Evolutionary conservation across 2,329 filamentous ascomycete genomes (phyloP), one percentile per base, ranked within the genome.

Genomic region (Sporothrix schenckii): DNA sequence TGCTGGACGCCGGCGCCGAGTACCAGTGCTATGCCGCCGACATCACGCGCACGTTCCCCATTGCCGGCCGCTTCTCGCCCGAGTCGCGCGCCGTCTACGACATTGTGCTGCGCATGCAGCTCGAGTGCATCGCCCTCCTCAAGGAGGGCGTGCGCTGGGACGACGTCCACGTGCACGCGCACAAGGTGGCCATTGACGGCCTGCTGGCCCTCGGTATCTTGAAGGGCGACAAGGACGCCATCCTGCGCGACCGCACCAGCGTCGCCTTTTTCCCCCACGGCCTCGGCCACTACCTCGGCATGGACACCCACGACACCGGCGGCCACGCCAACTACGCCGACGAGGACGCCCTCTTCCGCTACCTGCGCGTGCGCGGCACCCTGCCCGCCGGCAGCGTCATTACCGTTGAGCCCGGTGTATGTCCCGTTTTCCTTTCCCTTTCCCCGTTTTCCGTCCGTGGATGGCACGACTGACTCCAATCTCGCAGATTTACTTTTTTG

Each of bases 221-320:
- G 52, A 86, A 86, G 77, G 85, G 88, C 11, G 83, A 87, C 72
- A 85, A 86, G 70, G 86, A 90, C 21, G 93, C 93, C 75, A 91
- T 97, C 30, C 87, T 96, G 72, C 86, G 88, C 74, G 88, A 87
- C 56, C 86, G 93, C 69, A 92, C 93, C n/a, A 94, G 91, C 76
- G 89, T 91, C 30, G 94, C 93, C 1, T 97, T 97, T 83, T 92
- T 97, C 77, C 94, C 94, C 0, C 94, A 97, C 78, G 94, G 94
- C 0, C 82, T 97, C 0, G 94, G 94, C 0, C 94, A 97, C 80
- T 94, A 97, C 78, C 83, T 97, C 11, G 94, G 94, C 73, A 90
- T 97, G 86, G 94, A 97, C 78, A 96, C 93, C 1, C 94, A 97
- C 79, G 94, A 97, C 77, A 91, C 89, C 0, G 91, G 91, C 72